Conservation (phyloP, 306 rosid species). For the Cicer judaicum region DNA sequence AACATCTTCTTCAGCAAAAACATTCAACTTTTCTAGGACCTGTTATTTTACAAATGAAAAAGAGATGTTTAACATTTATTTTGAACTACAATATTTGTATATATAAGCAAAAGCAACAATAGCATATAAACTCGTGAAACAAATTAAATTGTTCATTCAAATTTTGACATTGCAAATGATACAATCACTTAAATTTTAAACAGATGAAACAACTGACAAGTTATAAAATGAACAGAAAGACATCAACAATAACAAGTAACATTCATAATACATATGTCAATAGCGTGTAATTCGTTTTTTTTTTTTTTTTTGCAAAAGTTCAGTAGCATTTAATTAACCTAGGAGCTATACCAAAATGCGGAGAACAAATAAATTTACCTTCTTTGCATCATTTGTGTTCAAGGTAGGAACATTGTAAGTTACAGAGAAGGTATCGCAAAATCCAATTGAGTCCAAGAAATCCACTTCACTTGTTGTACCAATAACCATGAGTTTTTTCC, state of each 20-base stretch:
- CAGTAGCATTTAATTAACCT: conserved; percentile 27
- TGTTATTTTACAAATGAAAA: conserved; percentile 48
- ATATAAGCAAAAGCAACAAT: conserved; percentile 13
- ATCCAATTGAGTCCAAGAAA: conserved; percentile 84
- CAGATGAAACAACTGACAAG: conserved; percentile 19
- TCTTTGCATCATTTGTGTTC: conserved; percentile 71
- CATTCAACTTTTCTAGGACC: conserved; percentile 85
- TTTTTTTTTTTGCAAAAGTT: neutral
- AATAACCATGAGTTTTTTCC: conserved; percentile 89
- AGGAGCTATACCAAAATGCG: conserved; percentile 24
- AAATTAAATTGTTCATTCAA: conserved; percentile 28
- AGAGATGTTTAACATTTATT: conserved; percentile 18
- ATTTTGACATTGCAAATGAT: conserved; percentile 8
- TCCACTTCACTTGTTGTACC: conserved; percentile 90
- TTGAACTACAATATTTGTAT: conserved; percentile 10
- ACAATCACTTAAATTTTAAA: conserved; percentile 41
- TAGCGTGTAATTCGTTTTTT: conserved; percentile 9
- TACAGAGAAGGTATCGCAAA: conserved; percentile 77
- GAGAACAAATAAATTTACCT: conserved; percentile 60
- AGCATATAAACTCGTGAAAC: conserved; percentile 16
- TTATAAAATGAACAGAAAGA: conserved; percentile 27
- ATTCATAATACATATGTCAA: conserved; percentile 21
- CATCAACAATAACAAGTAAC: conserved; percentile 15
- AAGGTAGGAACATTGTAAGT: conserved; percentile 81
- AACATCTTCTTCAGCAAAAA: conserved; percentile 76